Evolutionary conservation across 345 rosid species (phyloP), one percentile per base, ranked within the genome.

Genomic region (Eucalyptus coolabah): DNA sequence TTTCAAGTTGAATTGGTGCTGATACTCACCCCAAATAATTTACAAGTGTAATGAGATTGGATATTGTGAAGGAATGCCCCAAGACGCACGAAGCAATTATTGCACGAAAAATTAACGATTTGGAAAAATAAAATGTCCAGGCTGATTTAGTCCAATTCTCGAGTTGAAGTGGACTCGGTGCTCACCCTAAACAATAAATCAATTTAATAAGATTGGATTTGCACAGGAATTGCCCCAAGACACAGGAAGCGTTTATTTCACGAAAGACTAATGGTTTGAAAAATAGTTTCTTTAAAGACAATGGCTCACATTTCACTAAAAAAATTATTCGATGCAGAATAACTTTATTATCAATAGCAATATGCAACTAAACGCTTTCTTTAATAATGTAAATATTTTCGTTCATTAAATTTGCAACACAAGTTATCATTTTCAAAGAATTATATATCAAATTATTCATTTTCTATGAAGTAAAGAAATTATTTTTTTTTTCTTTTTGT

Each of bases 91-190:
- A 56, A 56, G 60, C 60, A 54, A 56, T 56, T 24, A 18, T 56
- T 56, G 30, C 63, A 56, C 30, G 12, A 4, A 56, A 56, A 9
- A 56, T 56, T 56, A 24, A 56, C 6, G 12, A 24, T 23, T 23
- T 56, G 30, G 12, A 56, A 56, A 56, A 9, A 9, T 56, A 24
- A 56, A 56, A 0, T 1, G 28, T 56, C 30, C 0, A 56, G 0
- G 63, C 6, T 24, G 19, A 21, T 56, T 56, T 56, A 10, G 63
- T 24, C 63, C 28, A 9, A 56, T 56, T 56, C 63, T 21, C 28
- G 0, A 56, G 12, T 56, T 56, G 30, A 56, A 56, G 28, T 56
- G 30, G 63, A 56, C 63, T 56, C 13, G 24, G 9, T 56, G 1
- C 63, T 56, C 28, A 56, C 30, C 63, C 30, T 56, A 56, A 56